A percentile compares a stretch with the other conserved stretches of the same genome.
Evolutionary conservation across 139 green algal species (phyloP).

Genomic region (Ettlia oleoabundans): DNA sequence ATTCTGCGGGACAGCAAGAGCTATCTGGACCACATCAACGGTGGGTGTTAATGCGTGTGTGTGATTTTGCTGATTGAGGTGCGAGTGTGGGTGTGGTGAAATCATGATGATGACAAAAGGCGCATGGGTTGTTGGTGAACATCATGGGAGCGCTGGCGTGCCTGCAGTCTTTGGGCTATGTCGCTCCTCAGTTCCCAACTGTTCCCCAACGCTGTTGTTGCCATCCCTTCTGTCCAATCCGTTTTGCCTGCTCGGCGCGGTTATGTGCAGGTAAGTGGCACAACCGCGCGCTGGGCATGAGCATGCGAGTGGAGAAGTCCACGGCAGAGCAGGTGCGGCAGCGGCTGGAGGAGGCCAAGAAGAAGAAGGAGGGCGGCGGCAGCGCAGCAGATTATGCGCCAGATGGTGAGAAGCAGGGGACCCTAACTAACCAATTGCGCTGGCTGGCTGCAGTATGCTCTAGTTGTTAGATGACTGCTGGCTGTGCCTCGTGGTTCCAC

Average conservation of each 20-base stretch:
- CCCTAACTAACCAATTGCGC: too few species aligned
- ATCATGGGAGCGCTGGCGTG: too few species aligned
- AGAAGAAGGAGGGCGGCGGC: slow-evolving; percentile 52
- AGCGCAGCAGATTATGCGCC: slow-evolving; percentile 53
- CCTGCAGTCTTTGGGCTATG: too few species aligned
- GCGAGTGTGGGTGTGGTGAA: not conserved
- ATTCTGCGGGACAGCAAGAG: slow-evolving; percentile 89
- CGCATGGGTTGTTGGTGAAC: too few species aligned
- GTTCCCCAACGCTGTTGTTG: too few species aligned
- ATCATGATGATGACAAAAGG: too few species aligned
- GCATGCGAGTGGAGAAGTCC: slow-evolving; percentile 90
- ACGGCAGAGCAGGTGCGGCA: slow-evolving; percentile 83
- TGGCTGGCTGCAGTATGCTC: not conserved
- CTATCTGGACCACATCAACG: slow-evolving; percentile 99
- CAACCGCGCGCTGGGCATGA: slow-evolving; percentile 95
- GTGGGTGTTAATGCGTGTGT: too few species aligned
- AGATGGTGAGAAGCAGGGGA: slow-evolving; percentile 36
- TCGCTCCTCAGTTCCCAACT: too few species aligned
- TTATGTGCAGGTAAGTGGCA: slow-evolving; percentile 84
- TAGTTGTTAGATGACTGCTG: too few species aligned
- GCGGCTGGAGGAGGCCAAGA: slow-evolving; percentile 54
- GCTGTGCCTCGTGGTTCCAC: not conserved
- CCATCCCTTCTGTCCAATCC: too few species aligned
- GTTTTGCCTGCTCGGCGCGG: too few species aligned
- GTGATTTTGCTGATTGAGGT: too few species aligned